Evolutionary conservation across 169 alveolate genomes (phyloP), one percentile per base, ranked within the genome.

Genomic region (Cryptosporidium muris): DNA sequence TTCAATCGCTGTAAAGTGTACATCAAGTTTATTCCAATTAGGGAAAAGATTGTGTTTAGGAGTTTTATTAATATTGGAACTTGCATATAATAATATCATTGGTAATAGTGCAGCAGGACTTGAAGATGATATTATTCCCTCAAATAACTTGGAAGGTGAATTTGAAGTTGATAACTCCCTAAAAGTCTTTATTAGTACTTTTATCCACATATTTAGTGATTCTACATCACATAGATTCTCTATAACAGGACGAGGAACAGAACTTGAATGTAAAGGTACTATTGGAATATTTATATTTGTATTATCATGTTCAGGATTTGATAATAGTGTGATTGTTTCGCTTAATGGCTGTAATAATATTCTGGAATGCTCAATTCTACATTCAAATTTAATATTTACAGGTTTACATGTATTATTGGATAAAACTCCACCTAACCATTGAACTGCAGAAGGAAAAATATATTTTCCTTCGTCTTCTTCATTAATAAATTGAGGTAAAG

Each of bases 1-100:
- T 74, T 74, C 85, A 58, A 74, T 43, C 16, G 74, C 54, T 7
- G 85, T 74, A 58, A 74, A 74, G n/a, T 74, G 85, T n/a, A 74
- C 37, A 48, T 74, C 85, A n/a, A 48, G 45, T 36, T 43, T 58
- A 34, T 74, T 74, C 85, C 85, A 74, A n/a, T 42, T 74, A 47
- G 48, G 54, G 37, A 2, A 74, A 4, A 74, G 51, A 38, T 25
- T 74, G 37, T 74, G 43, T 56, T 58, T 37, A 4, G 60, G 54
- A 5, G 85, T 43, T 38, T 42, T 74, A 43, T 74, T 74, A 48
- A 58, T 25, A 58, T 60, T 74, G 42, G 85, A 74, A 51, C 85
- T 74, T 53, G 48, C 60, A 48, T 53, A 74, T 40, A 74, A 52
- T 36, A 74, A 58, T 43, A 34, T 56, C 49, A 74, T 74, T 3